phyloP scores from a whole-genome alignment of 208 protist genomes.

The Crithidia mellificae region DNA sequence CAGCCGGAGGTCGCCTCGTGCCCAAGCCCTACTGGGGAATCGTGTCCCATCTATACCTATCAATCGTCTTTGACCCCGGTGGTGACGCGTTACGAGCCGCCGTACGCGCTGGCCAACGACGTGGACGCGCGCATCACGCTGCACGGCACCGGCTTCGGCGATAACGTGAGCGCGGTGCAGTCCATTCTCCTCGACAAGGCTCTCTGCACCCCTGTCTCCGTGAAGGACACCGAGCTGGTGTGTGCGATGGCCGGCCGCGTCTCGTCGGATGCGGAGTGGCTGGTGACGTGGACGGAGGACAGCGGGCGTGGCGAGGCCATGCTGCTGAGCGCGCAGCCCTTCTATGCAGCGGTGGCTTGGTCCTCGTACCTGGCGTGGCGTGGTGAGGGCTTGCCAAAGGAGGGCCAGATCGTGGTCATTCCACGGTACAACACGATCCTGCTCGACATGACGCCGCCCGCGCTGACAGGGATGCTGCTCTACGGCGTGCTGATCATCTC shows the following conservation, averaged over 20 bases:
- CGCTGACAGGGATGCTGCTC: slow-evolving; percentile 33
- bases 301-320: slow-evolving; percentile 27
- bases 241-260: slow-evolving; percentile 39
- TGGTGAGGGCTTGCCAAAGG: slow-evolving; percentile 22
- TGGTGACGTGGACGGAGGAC: slow-evolving; percentile 24
- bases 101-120: slow-evolving; percentile 21
- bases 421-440: slow-evolving; percentile 32
- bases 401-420: slow-evolving; percentile 31
- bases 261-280: slow-evolving; percentile 14
- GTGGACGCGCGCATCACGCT: slow-evolving; percentile 28
- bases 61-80: slow-evolving; percentile 33
- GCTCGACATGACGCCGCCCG: slow-evolving; percentile 43
- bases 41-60: slow-evolving; percentile 42
- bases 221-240: slow-evolving; percentile 29
- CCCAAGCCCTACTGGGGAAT: slow-evolving; percentile 27
- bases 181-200: slow-evolving; percentile 37
- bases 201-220: slow-evolving; percentile 24
- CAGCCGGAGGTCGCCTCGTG: slow-evolving; percentile 39
- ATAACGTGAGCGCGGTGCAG: slow-evolving; percentile 21
- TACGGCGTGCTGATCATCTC: slow-evolving; percentile 46
- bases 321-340: slow-evolving; percentile 34
- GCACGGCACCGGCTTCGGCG: slow-evolving; percentile 36
- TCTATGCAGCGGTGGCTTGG: slow-evolving; percentile 47
- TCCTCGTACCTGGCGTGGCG: slow-evolving; percentile 51
- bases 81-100: slow-evolving; percentile 34